These are phyloP conservation scores for Cladorrhinum sp. DNA, from an alignment of 2,329 filamentous ascomycete genomes.

Conservation along the genomic window DNA sequence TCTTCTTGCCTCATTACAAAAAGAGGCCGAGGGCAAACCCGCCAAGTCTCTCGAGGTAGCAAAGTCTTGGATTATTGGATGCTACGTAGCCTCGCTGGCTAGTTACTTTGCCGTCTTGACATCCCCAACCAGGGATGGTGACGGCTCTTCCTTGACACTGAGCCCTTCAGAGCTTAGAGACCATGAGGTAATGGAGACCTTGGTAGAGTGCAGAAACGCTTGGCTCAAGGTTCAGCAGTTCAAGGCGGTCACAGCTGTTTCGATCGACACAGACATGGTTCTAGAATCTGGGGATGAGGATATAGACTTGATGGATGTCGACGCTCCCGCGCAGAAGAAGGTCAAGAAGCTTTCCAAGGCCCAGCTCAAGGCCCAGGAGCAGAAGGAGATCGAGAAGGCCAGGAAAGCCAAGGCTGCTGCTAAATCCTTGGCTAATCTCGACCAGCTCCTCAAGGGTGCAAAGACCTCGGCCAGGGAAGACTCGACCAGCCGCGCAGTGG, in stretches of 20 bases:
- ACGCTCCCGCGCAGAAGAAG: conserved; percentile 24
- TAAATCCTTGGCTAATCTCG: conserved; percentile 67
- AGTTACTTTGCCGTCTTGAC: conserved; percentile 96
- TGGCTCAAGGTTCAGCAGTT: conserved; percentile 75
- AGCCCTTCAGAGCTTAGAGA: conserved; percentile 79
- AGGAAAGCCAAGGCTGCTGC: conserved; percentile 59
- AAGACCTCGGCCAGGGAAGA: conserved; percentile 37
- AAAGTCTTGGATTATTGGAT: conserved; percentile 76
- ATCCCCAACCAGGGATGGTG: conserved; percentile 64
- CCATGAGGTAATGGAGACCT: conserved; percentile 83
- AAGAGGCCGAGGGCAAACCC: conserved; percentile 52
- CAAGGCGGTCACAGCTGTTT: conserved; percentile 38
- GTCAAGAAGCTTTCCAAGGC: conserved; percentile 36
- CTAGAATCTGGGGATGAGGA: conserved; percentile 36
- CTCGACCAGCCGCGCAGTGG: conserved; percentile 37
- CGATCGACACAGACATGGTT: conserved; percentile 32
- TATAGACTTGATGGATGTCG: conserved; percentile 23
- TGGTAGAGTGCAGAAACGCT: conserved; percentile 74
- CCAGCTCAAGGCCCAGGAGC: conserved; percentile 36
- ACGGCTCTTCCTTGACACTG: conserved; percentile 56
- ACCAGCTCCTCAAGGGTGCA: conserved; percentile 54
- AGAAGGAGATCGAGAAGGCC: conserved; percentile 43
- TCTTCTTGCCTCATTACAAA: conserved; percentile 56
- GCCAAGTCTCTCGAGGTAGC: conserved; percentile 58
- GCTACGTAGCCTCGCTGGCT: conserved; percentile 80